phyloP scores from a whole-genome alignment of 2,329 filamentous ascomycete genomes.

The Colletotrichum sp. region DNA sequence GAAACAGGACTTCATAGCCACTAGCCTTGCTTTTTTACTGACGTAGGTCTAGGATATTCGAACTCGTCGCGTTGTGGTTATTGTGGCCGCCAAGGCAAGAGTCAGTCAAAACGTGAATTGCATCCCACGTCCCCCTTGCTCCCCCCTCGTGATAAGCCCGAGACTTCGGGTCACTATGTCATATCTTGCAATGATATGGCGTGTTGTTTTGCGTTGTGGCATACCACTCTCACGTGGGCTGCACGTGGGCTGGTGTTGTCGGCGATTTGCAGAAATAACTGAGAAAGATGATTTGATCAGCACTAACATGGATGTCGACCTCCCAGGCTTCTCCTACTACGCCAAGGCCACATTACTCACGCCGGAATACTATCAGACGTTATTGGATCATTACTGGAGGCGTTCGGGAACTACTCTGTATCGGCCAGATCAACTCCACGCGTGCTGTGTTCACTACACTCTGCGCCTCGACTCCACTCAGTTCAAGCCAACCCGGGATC shows the following conservation, averaged over 20 bases:
- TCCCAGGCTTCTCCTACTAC: slow-evolving; percentile 75
- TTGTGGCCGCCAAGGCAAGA: slow-evolving; percentile 51
- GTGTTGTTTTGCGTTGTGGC: background rate
- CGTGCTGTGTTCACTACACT: slow-evolving; percentile 93
- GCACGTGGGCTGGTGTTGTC: background rate
- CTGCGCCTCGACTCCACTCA: slow-evolving; percentile 71
- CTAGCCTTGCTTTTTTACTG: background rate
- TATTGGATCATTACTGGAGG: slow-evolving; percentile 80
- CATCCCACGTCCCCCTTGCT: slow-evolving; percentile 17
- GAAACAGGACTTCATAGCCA: background rate
- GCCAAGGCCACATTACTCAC: slow-evolving; percentile 65
- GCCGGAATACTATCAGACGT: slow-evolving; percentile 70
- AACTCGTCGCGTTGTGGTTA: slow-evolving; percentile 59
- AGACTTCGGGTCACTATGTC: background rate
- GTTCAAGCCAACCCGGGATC: slow-evolving; percentile 73
- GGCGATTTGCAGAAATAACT: background rate
- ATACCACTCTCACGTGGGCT: background rate
- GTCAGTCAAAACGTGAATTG: slow-evolving; percentile 56
- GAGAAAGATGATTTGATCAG: background rate
- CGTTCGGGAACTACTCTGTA: slow-evolving; percentile 76
- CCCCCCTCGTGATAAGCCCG: background rate
- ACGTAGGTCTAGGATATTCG: slow-evolving; percentile 47
- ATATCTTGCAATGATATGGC: background rate
- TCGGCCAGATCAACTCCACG: slow-evolving; percentile 76
- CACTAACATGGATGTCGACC: slow-evolving; percentile 27